Base-by-base conservation (phyloP, 441 rosid species). In the Mallotus japonicus region DNA sequence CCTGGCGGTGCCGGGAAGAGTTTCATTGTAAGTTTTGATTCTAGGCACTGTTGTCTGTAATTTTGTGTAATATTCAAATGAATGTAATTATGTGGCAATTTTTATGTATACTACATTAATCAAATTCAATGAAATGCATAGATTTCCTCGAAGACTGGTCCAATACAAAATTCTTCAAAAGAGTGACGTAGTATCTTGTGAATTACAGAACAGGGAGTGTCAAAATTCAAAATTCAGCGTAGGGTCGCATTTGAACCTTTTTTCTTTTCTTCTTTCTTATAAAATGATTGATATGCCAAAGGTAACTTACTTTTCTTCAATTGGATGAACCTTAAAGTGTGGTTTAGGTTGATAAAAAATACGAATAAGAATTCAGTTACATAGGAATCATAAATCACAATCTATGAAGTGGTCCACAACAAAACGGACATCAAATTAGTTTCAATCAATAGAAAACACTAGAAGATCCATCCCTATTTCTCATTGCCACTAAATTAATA, bases 51-150 rank as follows among this genome's bases (percentile, higher is more conserved):
- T 20, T 65, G 51, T 47, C 54, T 49, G 40, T 67, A 49, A 9
- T 34, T 67, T 46, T 67, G 57, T 28, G 17, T 32, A 28, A n/a
- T 53, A 11, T 75, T 57, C 16, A 71, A 75, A 80, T 70, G 71
- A 47, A 70, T 76, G 83, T 79, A 79, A 71, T n/a, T 56, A 58
- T 40, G 51, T 58, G 28, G 32, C 59, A 15, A 65, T 75, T 42
- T 55, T 20, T 73, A 14, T 79, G 73, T 77, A 71, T 76, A 71
- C 77, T 65, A 70, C 77, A 74, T 46, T 65, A 44, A 46, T 68
- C 65, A 49, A 72, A 66, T 66, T 73, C 77, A 75, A 71, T 78
- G 76, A 82, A 82, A 72, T 62, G 53, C 65, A 68, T 15, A 62
- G 6, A 46, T 24, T 69, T 49, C 65, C 60, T 47, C 9, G 6